These are phyloP conservation scores for Exserohilum rostratum DNA, from an alignment of 2,329 filamentous ascomycete genomes.

Conservation along the genomic window DNA sequence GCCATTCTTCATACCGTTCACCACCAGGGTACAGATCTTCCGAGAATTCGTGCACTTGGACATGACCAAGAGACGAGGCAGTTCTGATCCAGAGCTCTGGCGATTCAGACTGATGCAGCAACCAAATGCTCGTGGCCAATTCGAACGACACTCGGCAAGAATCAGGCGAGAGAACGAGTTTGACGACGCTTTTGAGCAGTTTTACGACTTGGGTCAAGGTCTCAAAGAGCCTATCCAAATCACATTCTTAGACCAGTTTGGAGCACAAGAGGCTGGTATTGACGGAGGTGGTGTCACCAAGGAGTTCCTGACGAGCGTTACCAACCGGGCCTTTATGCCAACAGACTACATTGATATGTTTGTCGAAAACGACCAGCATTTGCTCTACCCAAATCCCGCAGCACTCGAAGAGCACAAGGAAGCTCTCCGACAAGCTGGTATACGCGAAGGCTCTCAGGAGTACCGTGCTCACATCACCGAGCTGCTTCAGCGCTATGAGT, in stretches of 20 bases:
- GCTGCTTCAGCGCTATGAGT: conserved; percentile 80
- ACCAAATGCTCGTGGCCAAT: conserved; percentile 42
- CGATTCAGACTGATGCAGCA: conserved; percentile 60
- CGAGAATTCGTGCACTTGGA: conserved; percentile 89
- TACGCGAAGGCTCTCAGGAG: conserved; percentile 60
- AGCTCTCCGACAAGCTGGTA: conserved; percentile 58
- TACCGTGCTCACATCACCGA: conserved; percentile 65
- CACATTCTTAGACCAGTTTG: conserved; percentile 92
- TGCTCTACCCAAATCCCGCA: conserved; percentile 86
- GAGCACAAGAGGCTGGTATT: conserved; percentile 86
- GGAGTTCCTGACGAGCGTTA: conserved; percentile 90
- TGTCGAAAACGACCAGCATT: conserved; percentile 79
- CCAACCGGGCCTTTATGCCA: conserved; percentile 78
- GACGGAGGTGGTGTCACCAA: conserved; percentile 98
- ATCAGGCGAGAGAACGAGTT: conserved; percentile 83
- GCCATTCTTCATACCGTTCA: conserved; percentile 95
- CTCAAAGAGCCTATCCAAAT: conserved; percentile 97
- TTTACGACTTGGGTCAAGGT: conserved; percentile 79
- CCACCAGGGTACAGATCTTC: conserved; percentile 89
- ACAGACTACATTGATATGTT: conserved; percentile 68
- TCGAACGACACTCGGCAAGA: conserved; percentile 69
- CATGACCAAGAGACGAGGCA: conserved; percentile 73
- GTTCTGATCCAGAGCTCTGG: conserved; percentile 77
- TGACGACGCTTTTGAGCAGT: conserved; percentile 81
- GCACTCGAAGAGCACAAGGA: conserved; percentile 73